Evolutionary conservation across 2,329 filamentous ascomycete species (phyloP), one percentile per base, ranked within the genome.

Genomic region (Monosporascus sp.): DNA sequence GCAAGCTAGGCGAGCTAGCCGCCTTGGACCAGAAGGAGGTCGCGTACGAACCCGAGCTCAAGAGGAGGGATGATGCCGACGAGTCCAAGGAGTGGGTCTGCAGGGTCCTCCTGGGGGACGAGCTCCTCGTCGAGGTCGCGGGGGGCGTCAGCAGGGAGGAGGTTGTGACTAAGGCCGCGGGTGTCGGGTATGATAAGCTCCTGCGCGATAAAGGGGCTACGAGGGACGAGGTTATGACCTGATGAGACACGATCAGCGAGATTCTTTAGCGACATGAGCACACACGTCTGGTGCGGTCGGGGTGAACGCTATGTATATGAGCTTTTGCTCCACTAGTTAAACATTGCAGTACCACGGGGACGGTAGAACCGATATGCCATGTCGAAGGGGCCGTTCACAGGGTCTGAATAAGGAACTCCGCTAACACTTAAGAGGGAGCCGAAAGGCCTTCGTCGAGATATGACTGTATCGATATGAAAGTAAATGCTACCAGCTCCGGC

Each of bases 1-100:
- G 90, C 65, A 76, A 84, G 54, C 70, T 95, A 8, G 85, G 87
- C 0, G 71, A 77, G 45, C 60, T 87, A 35, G 83, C 83, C 0
- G 77, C 73, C 3, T 68, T 41, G 46, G 37, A 49, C 1, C 59
- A 52, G 2, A 70, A 78, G 52, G 76, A 65, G 27, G 78, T 90
- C 0, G 66, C 71, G 37, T 91, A 91, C 65, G 64, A 68, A 7
- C 60, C 74, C 20, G 68, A 71, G 17, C 57, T 62, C 31, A 35
- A 11, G 3, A 48, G 57, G 0, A 59, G 58, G 2, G 56, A 55
- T 20, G 57, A 45, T 8, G 43, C 24, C 22, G 20, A 50, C 37
- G n/a, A 55, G 59, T n/a, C 51, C 52, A 58, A 41, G 41, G 60
- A 64, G 24, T 50, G 62, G 24, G 44, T 56, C 38, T 87, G 83